phyloP scores from a whole-genome alignment of 352 stramenopile species.

The Globisporangium camurandrum region DNA sequence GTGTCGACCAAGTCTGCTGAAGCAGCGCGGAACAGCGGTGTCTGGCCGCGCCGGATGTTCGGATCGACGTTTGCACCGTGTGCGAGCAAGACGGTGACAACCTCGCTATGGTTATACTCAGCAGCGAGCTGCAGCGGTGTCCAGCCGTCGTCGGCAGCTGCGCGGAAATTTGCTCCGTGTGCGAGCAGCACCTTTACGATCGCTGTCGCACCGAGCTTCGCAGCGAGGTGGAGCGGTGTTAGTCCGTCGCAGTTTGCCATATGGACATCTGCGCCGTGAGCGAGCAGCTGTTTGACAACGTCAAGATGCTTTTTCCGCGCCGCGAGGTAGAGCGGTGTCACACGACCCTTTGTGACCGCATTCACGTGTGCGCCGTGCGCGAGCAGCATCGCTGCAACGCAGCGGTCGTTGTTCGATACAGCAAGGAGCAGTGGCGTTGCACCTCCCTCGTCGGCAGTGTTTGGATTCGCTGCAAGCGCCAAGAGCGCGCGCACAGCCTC shows the following conservation, averaged over 20 bases:
- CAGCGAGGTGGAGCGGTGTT: neutral
- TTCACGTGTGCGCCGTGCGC: neutral
- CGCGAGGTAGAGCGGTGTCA: neutral
- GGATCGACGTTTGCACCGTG: neutral
- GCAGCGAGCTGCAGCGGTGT: neutral
- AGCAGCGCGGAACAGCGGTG: neutral
- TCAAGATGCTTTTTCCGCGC: neutral
- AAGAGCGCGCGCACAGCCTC: too few species aligned
- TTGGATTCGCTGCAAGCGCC: too few species aligned
- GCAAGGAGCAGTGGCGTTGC: neutral
- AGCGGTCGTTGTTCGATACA: too few species aligned
- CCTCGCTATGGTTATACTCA: neutral
- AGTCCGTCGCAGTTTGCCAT: neutral
- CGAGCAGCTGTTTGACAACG: neutral
- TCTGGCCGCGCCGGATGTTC: neutral
- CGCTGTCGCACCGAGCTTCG: neutral
- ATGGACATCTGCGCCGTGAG: neutral
- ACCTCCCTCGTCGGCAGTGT: neutral
- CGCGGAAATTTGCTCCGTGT: neutral
- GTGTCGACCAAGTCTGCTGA: neutral
- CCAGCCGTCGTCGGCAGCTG: neutral
- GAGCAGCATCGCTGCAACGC: neutral
- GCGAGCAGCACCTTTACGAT: neutral
- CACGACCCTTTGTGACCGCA: neutral
- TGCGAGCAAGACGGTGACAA: neutral